Evolutionary conservation across 148 eudicot species (phyloP), one percentile per base, ranked within the genome.

Genomic region (Rhododendron kiyosumense): DNA sequence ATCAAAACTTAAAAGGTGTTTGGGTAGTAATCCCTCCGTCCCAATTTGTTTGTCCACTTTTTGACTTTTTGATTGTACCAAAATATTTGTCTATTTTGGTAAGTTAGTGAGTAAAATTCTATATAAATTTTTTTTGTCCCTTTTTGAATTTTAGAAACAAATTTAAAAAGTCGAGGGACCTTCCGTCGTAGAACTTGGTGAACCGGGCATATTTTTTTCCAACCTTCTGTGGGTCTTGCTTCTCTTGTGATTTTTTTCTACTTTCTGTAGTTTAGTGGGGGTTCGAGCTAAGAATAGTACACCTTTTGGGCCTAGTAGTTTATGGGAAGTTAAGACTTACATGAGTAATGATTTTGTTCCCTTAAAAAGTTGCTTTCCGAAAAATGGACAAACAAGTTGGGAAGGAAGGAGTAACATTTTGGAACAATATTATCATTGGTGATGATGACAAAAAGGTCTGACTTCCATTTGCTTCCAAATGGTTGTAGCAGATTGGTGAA

Each of bases 401-500:
- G 45, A 41, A 41, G 7, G 45, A 63, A 4, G 69, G 69, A 63
- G 28, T 24, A 26, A 34, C 74, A 67, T 67, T 67, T 67, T 26
- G 34, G 32, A 54, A 32, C 73, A 82, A 41, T 51, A 1, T 13
- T 54, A 15, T 54, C 61, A 54, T 20, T 54, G 61, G 61, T 24
- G 1, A 18, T 54, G 61, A 54, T 54, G 61, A 18, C 24, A 54
- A 54, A 54, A 54, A 54, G 61, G 61, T 24, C 61, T 1, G 61
- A 17, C 61, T 54, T 54, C 18, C 61, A 17, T 20, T 24, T 54
- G 61, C 61, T 54, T 54, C 61, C 61, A 17, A 4, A 15, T 54
- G 61, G 61, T 4, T 54, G 61, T 54, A 54, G 61, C 1, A 54
- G 61, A 9, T 46, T 86, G 88, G 82, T 75, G 88, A 75, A 57